Evolutionary conservation across 108 stramenopile genomes (phyloP).

Genomic region (Nitzschia sp.): DNA sequence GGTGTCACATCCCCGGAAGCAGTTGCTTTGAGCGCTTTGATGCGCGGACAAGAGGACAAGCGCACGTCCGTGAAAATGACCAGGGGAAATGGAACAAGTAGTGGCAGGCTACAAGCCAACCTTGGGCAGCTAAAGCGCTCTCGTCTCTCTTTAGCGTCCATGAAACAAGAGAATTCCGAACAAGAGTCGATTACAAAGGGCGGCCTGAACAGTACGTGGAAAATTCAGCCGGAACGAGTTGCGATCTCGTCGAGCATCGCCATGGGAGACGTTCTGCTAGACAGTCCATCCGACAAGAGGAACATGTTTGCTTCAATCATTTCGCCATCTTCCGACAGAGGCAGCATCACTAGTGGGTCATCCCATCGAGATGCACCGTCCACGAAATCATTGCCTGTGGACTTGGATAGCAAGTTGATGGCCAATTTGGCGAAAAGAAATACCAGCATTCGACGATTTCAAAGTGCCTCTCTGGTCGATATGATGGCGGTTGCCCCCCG

Average conservation of each 20-base stretch:
- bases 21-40: slow-evolving; percentile 1
- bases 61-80: neutral
- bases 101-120: neutral
- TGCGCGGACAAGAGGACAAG: neutral
- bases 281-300: neutral
- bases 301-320: neutral
- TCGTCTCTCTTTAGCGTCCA: neutral
- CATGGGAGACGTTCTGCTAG: too few species aligned
- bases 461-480: neutral
- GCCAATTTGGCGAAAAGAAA: neutral
- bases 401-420: neutral
- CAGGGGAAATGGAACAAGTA: neutral
- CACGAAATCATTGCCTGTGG: too few species aligned
- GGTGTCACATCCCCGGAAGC: neutral
- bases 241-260: too few species aligned
- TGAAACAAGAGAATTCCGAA: neutral
- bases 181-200: neutral
- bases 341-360: too few species aligned
- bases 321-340: neutral
- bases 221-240: too few species aligned
- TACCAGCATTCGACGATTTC: neutral
- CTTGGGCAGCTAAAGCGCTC: slow-evolving; percentile 3
- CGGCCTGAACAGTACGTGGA: neutral
- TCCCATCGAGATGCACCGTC: too few species aligned
- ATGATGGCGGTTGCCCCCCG: neutral